A percentile compares a stretch with the other conserved stretches of the same genome.
Evolutionary conservation across 345 rosid genomes (phyloP).

Genomic region (Sisymbrium irio): DNA sequence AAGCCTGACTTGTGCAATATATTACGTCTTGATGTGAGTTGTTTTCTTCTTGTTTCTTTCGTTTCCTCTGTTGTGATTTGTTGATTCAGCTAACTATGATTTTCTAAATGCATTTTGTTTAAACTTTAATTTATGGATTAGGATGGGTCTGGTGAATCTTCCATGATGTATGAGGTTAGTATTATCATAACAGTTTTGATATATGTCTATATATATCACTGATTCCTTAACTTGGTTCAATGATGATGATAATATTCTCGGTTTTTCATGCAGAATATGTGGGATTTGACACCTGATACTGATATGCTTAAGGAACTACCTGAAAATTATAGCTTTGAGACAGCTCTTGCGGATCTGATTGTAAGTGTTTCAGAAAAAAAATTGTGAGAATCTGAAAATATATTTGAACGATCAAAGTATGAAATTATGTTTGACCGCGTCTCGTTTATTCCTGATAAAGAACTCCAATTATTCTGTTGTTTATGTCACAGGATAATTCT

Average conservation of each 20-base stretch:
- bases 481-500: conserved; percentile 61
- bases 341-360: conserved; percentile 78
- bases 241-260: background rate
- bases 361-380: conserved; percentile 35
- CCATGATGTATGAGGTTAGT: conserved; percentile 48
- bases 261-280: conserved; percentile 54
- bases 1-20: conserved; percentile 42
- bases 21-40: conserved; percentile 46
- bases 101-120: background rate
- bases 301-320: conserved; percentile 57
- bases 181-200: background rate
- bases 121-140: conserved; percentile 12
- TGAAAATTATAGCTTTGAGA: conserved; percentile 59
- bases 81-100: background rate
- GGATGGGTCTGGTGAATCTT: conserved; percentile 51
- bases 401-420: too few relatives aligned
- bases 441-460: background rate
- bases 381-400: too few relatives aligned
- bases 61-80: background rate
- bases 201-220: conserved; percentile 1
- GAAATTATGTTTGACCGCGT: background rate
- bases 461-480: background rate
- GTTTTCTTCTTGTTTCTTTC: background rate
- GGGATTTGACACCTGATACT: conserved; percentile 78
- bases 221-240: background rate